Conservation (phyloP, 108 stramenopile genomes). For the Cyclotella sp. region DNA sequence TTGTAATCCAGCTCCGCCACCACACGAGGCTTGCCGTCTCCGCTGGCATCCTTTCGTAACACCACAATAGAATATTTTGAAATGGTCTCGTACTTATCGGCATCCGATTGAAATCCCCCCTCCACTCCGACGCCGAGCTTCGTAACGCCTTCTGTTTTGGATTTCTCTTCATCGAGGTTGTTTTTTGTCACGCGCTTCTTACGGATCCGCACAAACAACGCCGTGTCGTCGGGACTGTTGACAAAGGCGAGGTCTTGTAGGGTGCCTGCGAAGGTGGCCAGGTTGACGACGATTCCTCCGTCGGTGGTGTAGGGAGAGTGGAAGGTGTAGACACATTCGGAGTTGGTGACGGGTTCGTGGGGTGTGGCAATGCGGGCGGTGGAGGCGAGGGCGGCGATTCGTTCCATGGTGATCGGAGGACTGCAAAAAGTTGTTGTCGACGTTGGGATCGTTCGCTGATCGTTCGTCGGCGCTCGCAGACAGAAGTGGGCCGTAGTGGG, state of each 20-base stretch:
- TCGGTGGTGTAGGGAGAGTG: conserved; percentile 83
- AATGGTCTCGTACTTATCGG: conserved; percentile 74
- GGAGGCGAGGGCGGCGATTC: conserved; percentile 52
- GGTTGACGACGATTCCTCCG: conserved; percentile 88
- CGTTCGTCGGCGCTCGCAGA: too few species aligned
- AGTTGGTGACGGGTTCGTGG: conserved; percentile 78
- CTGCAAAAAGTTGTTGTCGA: too few species aligned
- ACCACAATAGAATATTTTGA: conserved; percentile 85
- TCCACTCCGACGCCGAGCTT: conserved; percentile 93
- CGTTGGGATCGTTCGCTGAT: too few species aligned
- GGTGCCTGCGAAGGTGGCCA: conserved; percentile 87
- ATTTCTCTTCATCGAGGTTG: conserved; percentile 18
- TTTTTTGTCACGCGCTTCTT: conserved; percentile 62
- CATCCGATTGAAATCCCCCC: conserved; percentile 93
- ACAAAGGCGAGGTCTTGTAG: conserved; percentile 66
- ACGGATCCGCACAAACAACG: conserved; percentile 80
- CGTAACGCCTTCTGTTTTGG: conserved; percentile 24
- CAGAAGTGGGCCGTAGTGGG: background rate
- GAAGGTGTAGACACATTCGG: conserved; percentile 94
- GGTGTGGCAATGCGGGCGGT: conserved; percentile 73
- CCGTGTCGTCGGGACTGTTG: conserved; percentile 45
- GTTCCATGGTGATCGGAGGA: conserved; percentile 64
- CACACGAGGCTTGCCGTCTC: conserved; percentile 20
- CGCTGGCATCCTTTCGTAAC: conserved; percentile 44
- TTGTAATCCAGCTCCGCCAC: conserved; percentile 63